Evolutionary conservation across 2,329 filamentous ascomycete species (phyloP), one percentile per base, ranked within the genome.

Genomic region (Graphium sp.): DNA sequence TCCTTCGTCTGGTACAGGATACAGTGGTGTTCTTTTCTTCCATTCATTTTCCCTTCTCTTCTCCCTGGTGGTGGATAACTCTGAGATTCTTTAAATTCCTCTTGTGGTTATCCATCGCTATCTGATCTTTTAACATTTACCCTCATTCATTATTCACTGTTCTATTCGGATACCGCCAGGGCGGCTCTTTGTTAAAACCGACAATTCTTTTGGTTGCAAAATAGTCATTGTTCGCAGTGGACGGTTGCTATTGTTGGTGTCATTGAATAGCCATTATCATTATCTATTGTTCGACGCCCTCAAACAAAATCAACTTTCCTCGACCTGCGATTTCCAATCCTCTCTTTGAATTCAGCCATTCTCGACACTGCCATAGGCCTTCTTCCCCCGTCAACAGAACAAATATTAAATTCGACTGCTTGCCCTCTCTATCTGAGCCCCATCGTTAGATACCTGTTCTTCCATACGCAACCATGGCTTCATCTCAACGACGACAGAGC

Each of bases 381-480:
- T n/a, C n/a, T n/a, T n/a, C n/a, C n/a, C n/a, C n/a, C n/a, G n/a
- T n/a, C n/a, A n/a, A n/a, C n/a, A n/a, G n/a, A n/a, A n/a, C n/a
- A n/a, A n/a, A n/a, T n/a, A n/a, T n/a, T n/a, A n/a, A n/a, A n/a
- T n/a, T n/a, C n/a, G n/a, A n/a, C n/a, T n/a, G n/a, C n/a, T n/a
- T n/a, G n/a, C n/a, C n/a, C n/a, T 4, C 20, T 22, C 20, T 4
- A 10, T 12, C 20, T 22, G 20, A 22, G 20, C 20, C 10, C 20
- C 20, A 22, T 22, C 20, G 12, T 10, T 9, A 22, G 20, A 12
- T 12, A 10, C 3, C 10, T 22, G 20, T 12, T 16, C 13, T 17
- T 11, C 17, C 30, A 30, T 33, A 24, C 20, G 28, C 17, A 22
- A 34, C 15, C 24, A 46, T 44, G 43, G 41, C 39, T 33, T 39